phyloP scores from a whole-genome alignment of 2,329 filamentous ascomycete genomes.

The Meredithiella fracta region DNA sequence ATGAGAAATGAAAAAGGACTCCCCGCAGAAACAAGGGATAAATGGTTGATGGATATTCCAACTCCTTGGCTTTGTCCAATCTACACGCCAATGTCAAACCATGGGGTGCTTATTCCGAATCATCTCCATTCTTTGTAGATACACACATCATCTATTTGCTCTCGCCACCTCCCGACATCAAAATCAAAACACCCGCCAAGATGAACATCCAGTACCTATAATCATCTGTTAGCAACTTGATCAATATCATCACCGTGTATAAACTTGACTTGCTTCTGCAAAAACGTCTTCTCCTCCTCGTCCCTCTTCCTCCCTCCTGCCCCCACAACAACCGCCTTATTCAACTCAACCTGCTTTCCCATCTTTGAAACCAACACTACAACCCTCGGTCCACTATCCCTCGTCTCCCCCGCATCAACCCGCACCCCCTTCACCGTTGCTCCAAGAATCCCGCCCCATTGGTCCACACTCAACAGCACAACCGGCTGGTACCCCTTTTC shows the following conservation, averaged over 20 bases:
- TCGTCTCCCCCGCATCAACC: slow-evolving; percentile 47
- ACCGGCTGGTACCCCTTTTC: slow-evolving; percentile 43
- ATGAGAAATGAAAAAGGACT: too few relatives aligned
- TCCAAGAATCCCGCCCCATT: slow-evolving; percentile 26
- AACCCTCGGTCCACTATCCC: slow-evolving; percentile 47
- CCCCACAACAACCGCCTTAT: slow-evolving; percentile 45
- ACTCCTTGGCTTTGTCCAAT: too few relatives aligned
- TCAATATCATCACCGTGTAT: neutral
- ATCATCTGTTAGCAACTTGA: slow-evolving; percentile 1
- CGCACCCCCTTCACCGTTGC: slow-evolving; percentile 37
- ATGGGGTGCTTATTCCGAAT: too few relatives aligned
- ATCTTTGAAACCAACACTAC: slow-evolving; percentile 30
- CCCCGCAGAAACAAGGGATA: too few relatives aligned
- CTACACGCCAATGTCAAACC: too few relatives aligned
- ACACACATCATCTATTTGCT: too few relatives aligned
- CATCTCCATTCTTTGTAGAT: too few relatives aligned
- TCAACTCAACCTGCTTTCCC: slow-evolving; percentile 42
- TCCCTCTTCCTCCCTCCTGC: slow-evolving; percentile 39
- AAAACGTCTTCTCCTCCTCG: slow-evolving; percentile 45
- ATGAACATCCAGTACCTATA: slow-evolving; percentile 51
- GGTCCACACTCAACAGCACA: slow-evolving; percentile 36
- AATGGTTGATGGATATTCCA: too few relatives aligned
- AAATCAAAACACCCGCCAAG: slow-evolving; percentile 35
- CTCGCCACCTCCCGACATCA: slow-evolving; percentile 35
- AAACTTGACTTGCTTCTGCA: slow-evolving; percentile 42